A percentile compares a stretch with the other conserved stretches of the same genome.
These are phyloP conservation scores for Penicillium sp. DNA, from an alignment of 2,329 filamentous ascomycete species.

Conservation along the genomic window DNA sequence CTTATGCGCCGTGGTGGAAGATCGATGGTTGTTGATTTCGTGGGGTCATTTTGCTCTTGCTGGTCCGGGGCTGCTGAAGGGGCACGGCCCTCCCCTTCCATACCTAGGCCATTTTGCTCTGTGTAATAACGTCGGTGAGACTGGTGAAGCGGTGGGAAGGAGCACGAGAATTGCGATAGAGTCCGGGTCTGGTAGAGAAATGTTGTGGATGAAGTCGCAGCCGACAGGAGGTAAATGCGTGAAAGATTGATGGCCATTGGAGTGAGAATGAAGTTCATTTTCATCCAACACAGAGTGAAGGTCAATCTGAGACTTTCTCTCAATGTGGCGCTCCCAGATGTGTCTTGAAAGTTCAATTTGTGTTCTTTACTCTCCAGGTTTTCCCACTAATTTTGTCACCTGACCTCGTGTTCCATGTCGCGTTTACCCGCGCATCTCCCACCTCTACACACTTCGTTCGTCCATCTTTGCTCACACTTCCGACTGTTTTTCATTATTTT, in stretches of 20 bases:
- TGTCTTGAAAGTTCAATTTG: background rate
- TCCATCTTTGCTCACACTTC: background rate
- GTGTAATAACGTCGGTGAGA: slow-evolving; percentile 19
- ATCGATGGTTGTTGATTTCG: background rate
- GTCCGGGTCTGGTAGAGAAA: slow-evolving; percentile 74
- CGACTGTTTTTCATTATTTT: background rate
- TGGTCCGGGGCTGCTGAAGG: background rate
- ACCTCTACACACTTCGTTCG: background rate
- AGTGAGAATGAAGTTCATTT: background rate
- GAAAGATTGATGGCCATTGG: slow-evolving; percentile 34
- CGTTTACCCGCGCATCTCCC: background rate
- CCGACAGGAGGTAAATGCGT: slow-evolving; percentile 30
- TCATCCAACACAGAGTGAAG: background rate
- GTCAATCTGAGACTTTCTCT: background rate
- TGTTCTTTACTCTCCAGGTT: background rate
- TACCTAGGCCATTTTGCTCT: background rate
- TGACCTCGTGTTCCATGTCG: slow-evolving; percentile 21
- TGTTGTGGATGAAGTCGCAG: slow-evolving; percentile 50
- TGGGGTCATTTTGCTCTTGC: background rate
- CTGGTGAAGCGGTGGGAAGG: slow-evolving; percentile 9
- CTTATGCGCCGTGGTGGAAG: slow-evolving; percentile 17
- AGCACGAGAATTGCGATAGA: slow-evolving; percentile 34
- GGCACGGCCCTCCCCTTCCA: background rate
- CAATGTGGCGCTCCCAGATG: background rate
- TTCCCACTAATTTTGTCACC: slow-evolving; percentile 11